phyloP scores from a whole-genome alignment of 352 stramenopile species.

The Globisporangium parvum region DNA sequence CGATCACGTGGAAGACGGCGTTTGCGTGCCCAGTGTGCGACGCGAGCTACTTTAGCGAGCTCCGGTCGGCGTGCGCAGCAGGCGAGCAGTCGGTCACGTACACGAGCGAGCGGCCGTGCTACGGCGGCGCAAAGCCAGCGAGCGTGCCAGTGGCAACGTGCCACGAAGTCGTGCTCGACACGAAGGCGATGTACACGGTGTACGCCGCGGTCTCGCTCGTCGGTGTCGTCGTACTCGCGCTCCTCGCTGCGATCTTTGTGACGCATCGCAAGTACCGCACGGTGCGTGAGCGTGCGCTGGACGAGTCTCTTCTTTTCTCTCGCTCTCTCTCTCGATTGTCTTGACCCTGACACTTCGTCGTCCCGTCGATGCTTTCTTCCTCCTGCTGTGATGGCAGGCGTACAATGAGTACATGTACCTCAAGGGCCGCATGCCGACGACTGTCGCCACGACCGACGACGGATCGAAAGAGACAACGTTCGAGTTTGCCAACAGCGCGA shows the following conservation, averaged over 20 bases:
- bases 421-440: conserved; percentile 64
- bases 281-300: conserved; percentile 10
- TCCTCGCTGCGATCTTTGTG: conserved; percentile 61
- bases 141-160: conserved; percentile 53
- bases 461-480: conserved; percentile 69
- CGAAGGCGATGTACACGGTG: conserved; percentile 61
- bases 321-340: background rate
- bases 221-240: conserved; percentile 53
- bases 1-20: conserved; percentile 59
- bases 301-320: no score
- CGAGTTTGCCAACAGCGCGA: conserved; percentile 61
- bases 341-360: background rate
- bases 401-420: conserved; percentile 84
- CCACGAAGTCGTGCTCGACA: conserved; percentile 65
- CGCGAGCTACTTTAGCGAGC: conserved; percentile 51
- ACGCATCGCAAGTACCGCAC: conserved; percentile 77
- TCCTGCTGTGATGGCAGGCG: conserved; percentile 13
- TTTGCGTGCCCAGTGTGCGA: conserved; percentile 69
- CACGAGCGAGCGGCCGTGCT: conserved; percentile 46
- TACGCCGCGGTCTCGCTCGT: conserved; percentile 63
- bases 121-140: conserved; percentile 36
- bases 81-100: conserved; percentile 62
- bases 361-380: background rate
- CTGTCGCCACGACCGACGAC: conserved; percentile 47
- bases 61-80: conserved; percentile 50